Conservation (phyloP, 257 asterid species). For the Solanum boliviense region DNA sequence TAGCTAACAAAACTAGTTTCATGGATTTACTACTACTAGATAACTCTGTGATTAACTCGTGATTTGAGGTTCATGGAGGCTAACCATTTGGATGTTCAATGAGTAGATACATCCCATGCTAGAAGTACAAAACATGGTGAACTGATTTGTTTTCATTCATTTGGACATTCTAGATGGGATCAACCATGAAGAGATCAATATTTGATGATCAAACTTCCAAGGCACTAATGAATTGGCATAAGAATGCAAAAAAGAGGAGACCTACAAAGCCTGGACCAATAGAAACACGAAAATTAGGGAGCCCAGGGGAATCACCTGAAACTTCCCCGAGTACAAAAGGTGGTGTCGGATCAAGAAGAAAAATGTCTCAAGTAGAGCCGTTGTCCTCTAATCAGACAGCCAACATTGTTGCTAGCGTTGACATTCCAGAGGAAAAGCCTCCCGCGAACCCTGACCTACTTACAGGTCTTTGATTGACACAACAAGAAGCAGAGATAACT, state of each 20-base stretch:
- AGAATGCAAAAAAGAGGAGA: constrained; percentile 36
- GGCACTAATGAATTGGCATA: constrained; percentile 84
- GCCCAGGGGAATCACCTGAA: constrained; percentile 23
- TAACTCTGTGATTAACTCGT: neutral
- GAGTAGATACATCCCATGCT: neutral
- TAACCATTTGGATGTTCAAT: neutral
- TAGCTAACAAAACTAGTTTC: neutral
- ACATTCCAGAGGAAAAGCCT: constrained; percentile 16
- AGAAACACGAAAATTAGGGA: constrained; percentile 28
- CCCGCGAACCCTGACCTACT: constrained; percentile 11
- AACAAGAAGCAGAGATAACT: neutral
- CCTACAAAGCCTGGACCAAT: neutral
- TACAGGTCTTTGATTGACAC: constrained; percentile 15
- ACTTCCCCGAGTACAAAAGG: constrained; percentile 3
- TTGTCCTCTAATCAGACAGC: constrained; percentile 3
- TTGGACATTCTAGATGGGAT: constrained; percentile 59
- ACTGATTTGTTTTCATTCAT: neutral
- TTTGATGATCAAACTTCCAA: constrained; percentile 90
- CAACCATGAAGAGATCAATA: constrained; percentile 76
- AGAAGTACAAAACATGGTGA: neutral
- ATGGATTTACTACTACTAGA: neutral
- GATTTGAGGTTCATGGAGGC: neutral
- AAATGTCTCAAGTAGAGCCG: neutral
- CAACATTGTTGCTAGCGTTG: constrained; percentile 35
- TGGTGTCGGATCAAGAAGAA: neutral